Evolutionary conservation across 192 early-diverging fungal species (phyloP).

Genomic region (Spizellomyces punctatus): DNA sequence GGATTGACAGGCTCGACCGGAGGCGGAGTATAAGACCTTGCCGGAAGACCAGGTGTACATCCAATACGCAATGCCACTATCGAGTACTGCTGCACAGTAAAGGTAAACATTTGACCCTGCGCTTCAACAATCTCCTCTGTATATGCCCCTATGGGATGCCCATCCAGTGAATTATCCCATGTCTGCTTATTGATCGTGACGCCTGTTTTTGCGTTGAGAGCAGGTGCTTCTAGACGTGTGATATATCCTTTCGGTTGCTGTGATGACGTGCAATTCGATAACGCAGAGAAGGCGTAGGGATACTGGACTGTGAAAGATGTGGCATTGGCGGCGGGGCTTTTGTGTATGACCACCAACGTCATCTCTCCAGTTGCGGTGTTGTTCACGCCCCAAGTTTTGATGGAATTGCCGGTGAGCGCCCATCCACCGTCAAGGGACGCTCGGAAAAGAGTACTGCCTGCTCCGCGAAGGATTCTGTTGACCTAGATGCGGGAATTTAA

Average conservation of each 20-base stretch:
- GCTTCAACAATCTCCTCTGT: slow-evolving; percentile 11
- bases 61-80: slow-evolving; percentile 15
- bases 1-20: too few species aligned
- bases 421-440: slow-evolving; percentile 18
- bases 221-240: not conserved
- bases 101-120: not conserved
- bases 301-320: not conserved
- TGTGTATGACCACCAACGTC: slow-evolving; percentile 13
- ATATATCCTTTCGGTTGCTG: slow-evolving; percentile 10
- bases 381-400: slow-evolving; percentile 21
- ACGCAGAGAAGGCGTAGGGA: not conserved
- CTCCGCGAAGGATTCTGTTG: slow-evolving; percentile 18
- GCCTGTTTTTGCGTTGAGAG: slow-evolving; percentile 14
- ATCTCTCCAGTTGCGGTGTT: slow-evolving; percentile 6
- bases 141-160: slow-evolving; percentile 4
- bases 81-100: slow-evolving; percentile 1
- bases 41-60: slow-evolving; percentile 7
- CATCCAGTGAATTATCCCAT: slow-evolving; percentile 18
- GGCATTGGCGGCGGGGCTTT: not conserved
- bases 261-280: not conserved
- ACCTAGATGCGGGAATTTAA: not conserved
- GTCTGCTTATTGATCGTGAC: slow-evolving; percentile 23
- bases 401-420: slow-evolving; percentile 16
- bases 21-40: not conserved
- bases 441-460: slow-evolving; percentile 6